Evolutionary conservation across 2,329 filamentous ascomycete genomes (phyloP), one percentile per base, ranked within the genome.

Genomic region (Dryadomyces quercus-mongolicae): DNA sequence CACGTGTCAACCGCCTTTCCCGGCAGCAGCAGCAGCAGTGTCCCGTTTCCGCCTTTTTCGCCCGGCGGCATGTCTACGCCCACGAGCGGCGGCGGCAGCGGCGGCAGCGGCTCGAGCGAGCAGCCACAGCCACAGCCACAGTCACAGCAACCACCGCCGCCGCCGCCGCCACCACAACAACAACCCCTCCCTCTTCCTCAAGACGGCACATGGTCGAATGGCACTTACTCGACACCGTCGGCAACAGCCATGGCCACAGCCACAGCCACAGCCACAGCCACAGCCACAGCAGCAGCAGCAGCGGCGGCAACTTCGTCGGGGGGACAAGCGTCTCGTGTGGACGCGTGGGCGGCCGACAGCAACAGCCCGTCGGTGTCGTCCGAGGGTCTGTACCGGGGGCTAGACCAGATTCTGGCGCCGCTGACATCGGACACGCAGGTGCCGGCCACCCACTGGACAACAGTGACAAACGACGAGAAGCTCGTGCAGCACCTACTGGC

Each of bases 401-500:
- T 74, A 8, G 71, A 78, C 57, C 71, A 78, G 51, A 62, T 81
- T 18, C 62, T 81, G 20, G 71, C 73, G 0, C 73, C 75, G 1
- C 70, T 71, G 22, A 62, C 71, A 36, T 67, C 74, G 0, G 71
- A 74, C 42, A 66, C 71, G 61, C 71, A 71, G 57, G 64, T 70
- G 0, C 68, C 74, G 0, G 61, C 71, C 0, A 66, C 62, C 3
- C 71, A 71, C 0, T 87, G 84, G 84, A 86, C 84, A 1, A 71
- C 62, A 43, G 74, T 86, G 21, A 85, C 82, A 2, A 62, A 66
- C 3, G 82, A 87, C 59, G 61, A 70, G 13, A 68, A 65, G 13
- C 73, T 87, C 34, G 78, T 87, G 1, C 74, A 82, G 57, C 81
- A 84, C 60, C 71, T 87, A 10, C 67, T 87, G 52, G 74, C 77